Evolutionary conservation across 129 eudicot species (phyloP), one percentile per base, ranked within the genome.

Genomic region (Chrysanthemum seticuspe): DNA sequence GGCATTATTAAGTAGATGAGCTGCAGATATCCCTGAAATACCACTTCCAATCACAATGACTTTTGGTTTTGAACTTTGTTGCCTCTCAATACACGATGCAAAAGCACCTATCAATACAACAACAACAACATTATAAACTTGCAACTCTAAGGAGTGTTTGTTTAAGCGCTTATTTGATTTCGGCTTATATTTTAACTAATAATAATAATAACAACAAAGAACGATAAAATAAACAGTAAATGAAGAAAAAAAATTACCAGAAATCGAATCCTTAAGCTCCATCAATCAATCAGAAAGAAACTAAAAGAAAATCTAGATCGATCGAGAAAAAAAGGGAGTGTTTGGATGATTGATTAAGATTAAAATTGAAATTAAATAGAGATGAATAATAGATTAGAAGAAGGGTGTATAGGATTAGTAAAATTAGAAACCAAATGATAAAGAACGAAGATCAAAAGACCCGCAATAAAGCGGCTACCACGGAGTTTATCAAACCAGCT

Each of bases 11-110:
- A 95, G 94, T 45, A 72, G 74, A 75, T 79, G 86, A 13, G 99
- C 99, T 16, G 99, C 99, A 77, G 97, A 86, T 75, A 95, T 79
- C 74, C 99, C 99, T 2, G 99, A 90, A 55, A 95, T 95, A 62
- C 99, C 99, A 68, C 89, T 91, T 68, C 99, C 99, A 68, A 95
- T 83, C 68, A 95, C 99, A 51, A 95, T 83, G 36, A 95, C 97
- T 10, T 89, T 77, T 64, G 97, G 94, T 56, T 64, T 73, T 59
- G 88, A 56, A 81, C 73, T 74, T 15, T 81, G 72, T n/a, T 72
- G 78, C 78, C 85, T 90, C 78, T 82, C 91, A 74, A 82, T 59
- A 34, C 82, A 79, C 27, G 92, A 84, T 34, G 86, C 83, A 70
- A 88, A 83, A 54, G 83, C 66, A 70, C 87, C 99, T 95, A 68